Evolutionary conservation across 75 land plant species (phyloP).

Genomic region (Picea sitchensis): DNA sequence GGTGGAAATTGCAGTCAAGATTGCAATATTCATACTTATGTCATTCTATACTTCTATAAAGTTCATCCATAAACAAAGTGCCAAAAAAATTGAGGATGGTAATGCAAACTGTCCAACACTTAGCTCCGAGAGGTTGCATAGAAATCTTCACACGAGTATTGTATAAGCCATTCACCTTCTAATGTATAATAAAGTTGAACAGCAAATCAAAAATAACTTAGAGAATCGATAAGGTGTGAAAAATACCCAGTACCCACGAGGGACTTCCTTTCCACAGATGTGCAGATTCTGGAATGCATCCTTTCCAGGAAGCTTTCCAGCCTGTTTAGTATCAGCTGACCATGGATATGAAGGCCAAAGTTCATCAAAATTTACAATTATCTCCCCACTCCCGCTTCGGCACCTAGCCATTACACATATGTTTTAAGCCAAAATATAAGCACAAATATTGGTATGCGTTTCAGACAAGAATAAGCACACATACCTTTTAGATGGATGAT

Average conservation of each 20-base stretch:
- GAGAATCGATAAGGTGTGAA: neutral
- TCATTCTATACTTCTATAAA: too few relatives aligned
- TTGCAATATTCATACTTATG: too few relatives aligned
- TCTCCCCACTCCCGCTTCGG: constrained; percentile 71
- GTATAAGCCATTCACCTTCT: neutral
- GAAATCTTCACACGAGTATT: neutral
- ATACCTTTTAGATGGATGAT: constrained; percentile 94
- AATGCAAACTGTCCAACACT: neutral
- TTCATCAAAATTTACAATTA: constrained; percentile 73
- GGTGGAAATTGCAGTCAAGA: too few relatives aligned
- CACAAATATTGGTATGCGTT: neutral
- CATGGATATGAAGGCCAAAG: constrained; percentile 39
- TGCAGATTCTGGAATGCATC: constrained; percentile 34
- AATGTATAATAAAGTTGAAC: neutral
- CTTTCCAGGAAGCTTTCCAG: constrained; percentile 11
- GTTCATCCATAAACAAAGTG: too few relatives aligned
- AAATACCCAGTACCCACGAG: constrained; percentile 89
- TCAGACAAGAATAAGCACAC: neutral
- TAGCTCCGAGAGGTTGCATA: neutral
- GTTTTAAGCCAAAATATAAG: neutral
- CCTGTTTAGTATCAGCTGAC: constrained; percentile 18
- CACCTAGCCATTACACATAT: constrained; percentile 47
- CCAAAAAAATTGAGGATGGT: neutral
- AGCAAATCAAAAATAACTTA: neutral
- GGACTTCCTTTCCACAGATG: constrained; percentile 86